Percentiles rank a stretch among this genome's conserved stretches.
Evolutionary conservation across 495 filamentous ascomycete species (phyloP).

Genomic region (Oidiodendron maius): DNA sequence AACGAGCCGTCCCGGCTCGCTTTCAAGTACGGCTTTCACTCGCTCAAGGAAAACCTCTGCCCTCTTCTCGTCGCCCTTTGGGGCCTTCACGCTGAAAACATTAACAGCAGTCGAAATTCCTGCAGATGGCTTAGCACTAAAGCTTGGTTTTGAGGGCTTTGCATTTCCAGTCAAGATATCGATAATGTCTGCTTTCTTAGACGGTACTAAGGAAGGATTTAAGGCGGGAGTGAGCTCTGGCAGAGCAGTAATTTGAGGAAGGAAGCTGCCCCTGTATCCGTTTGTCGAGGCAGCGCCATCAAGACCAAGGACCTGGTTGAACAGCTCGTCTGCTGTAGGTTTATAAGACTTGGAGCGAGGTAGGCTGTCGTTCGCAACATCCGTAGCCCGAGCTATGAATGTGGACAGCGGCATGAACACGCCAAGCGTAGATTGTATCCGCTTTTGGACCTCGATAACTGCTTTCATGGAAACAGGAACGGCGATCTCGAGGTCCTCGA

Average conservation of each 20-base stretch:
- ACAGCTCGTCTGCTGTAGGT: conserved; percentile 74
- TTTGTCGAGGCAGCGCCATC: conserved; percentile 42
- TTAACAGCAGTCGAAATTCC: conserved; percentile 50
- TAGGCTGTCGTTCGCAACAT: conserved; percentile 79
- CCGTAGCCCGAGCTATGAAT: conserved; percentile 77
- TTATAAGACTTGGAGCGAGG: conserved; percentile 55
- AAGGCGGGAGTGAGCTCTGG: conserved; percentile 30
- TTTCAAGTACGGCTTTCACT: conserved; percentile 74
- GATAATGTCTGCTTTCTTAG: conserved; percentile 60
- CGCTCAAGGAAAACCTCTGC: conserved; percentile 76
- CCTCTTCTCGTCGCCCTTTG: conserved; percentile 70
- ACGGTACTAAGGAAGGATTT: conserved; percentile 14
- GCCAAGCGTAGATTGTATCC: conserved; percentile 66
- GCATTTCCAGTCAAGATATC: conserved; percentile 61
- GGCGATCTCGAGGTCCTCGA: conserved; percentile 48
- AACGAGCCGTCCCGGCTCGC: conserved; percentile 75
- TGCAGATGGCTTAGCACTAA: conserved; percentile 16
- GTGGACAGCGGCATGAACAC: conserved; percentile 78
- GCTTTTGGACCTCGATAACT: conserved; percentile 73
- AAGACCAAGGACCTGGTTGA: conserved; percentile 79
- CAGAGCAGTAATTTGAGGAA: conserved; percentile 63
- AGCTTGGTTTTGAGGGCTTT: conserved; percentile 20
- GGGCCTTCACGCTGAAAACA: conserved; percentile 73
- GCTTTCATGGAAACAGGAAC: conserved; percentile 71
- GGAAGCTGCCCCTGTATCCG: conserved; percentile 54